Percentiles rank a stretch among this genome's conserved stretches.
phyloP scores from a whole-genome alignment of 345 rosid species.

The Carallia brachiata region DNA sequence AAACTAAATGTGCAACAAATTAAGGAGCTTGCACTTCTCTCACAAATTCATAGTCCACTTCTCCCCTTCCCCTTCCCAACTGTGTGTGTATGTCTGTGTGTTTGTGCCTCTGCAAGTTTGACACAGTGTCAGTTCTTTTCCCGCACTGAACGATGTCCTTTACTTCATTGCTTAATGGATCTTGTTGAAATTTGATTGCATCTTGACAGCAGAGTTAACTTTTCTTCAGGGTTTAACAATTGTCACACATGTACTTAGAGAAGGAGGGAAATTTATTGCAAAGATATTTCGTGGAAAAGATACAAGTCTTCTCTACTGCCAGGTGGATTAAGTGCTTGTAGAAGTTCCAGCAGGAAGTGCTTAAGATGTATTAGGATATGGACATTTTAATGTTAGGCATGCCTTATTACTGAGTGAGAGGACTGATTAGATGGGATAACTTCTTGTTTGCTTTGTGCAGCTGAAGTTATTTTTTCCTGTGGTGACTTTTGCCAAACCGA shows the following conservation, averaged over 20 bases:
- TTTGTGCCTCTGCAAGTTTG: too few relatives aligned
- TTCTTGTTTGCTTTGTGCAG: conserved; percentile 39
- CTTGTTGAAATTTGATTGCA: conserved; percentile 1
- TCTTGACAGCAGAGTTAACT: conserved; percentile 5
- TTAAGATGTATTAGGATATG: background rate
- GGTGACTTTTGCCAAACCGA: conserved; percentile 95
- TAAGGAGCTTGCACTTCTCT: too few relatives aligned
- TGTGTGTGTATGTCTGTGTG: too few relatives aligned
- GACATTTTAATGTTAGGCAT: background rate
- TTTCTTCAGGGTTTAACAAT: conserved; percentile 76
- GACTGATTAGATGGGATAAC: background rate
- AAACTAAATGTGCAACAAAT: too few relatives aligned
- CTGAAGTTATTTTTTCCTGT: conserved; percentile 83
- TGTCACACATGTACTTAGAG: conserved; percentile 81
- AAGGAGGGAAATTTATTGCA: conserved; percentile 89
- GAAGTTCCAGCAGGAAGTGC: background rate
- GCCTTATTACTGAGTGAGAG: background rate
- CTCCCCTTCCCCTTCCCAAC: too few relatives aligned
- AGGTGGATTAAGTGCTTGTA: conserved; percentile 45
- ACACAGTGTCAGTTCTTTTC: background rate
- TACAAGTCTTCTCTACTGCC: conserved; percentile 91
- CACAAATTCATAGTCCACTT: too few relatives aligned
- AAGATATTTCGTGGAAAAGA: conserved; percentile 99
- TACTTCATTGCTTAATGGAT: background rate
- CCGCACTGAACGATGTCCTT: background rate